phyloP scores from a whole-genome alignment of 2,329 filamentous ascomycete genomes.

The Chaetomium globosum region DNA sequence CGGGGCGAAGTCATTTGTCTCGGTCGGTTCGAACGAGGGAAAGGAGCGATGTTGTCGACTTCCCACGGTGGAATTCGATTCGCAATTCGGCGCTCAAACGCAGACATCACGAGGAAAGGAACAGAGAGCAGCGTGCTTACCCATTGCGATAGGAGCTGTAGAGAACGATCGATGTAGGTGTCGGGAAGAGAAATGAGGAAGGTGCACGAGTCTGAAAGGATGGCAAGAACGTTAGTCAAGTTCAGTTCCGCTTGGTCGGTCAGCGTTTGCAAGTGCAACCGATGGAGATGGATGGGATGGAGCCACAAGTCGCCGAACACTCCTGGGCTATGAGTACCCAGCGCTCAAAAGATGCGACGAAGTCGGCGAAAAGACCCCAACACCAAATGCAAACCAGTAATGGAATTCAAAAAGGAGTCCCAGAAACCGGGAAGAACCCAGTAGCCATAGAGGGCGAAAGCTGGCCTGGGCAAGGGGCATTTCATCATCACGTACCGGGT shows the following conservation, averaged over 20 bases:
- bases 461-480: slow-evolving; percentile 12
- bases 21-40: slow-evolving; percentile 17
- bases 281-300: slow-evolving; percentile 2
- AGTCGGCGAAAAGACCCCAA: neutral
- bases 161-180: slow-evolving; percentile 24
- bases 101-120: slow-evolving; percentile 32
- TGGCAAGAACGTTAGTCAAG: slow-evolving; percentile 32
- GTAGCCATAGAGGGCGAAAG: slow-evolving; percentile 5
- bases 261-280: slow-evolving; percentile 16
- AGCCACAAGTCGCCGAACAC: slow-evolving; percentile 9
- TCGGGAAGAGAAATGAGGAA: slow-evolving; percentile 30
- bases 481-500: slow-evolving; percentile 35
- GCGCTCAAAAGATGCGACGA: slow-evolving; percentile 11
- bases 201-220: slow-evolving; percentile 33
- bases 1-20: slow-evolving; percentile 19
- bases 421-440: slow-evolving; percentile 16
- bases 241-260: slow-evolving; percentile 8
- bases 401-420: neutral
- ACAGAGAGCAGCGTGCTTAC: slow-evolving; percentile 48
- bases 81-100: slow-evolving; percentile 29
- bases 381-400: neutral
- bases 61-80: slow-evolving; percentile 27
- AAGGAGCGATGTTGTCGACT: slow-evolving; percentile 30
- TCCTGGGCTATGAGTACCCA: neutral
- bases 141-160: slow-evolving; percentile 47